Evolutionary conservation across 2,329 filamentous ascomycete genomes (phyloP), one percentile per base, ranked within the genome.

Genomic region (Arthrobotrys pseudoclavata): DNA sequence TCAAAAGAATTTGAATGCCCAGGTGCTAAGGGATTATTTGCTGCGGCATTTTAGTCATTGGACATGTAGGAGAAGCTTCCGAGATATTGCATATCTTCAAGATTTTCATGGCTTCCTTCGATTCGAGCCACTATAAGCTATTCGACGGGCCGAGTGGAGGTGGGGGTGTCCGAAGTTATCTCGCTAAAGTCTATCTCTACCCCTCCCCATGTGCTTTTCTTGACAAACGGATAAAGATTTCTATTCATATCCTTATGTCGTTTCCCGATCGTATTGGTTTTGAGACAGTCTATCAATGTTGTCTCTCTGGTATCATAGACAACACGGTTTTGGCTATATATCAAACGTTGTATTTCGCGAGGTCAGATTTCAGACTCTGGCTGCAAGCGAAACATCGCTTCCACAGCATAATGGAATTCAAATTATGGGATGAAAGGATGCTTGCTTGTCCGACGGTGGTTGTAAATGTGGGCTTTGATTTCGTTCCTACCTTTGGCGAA

Each of bases 81-180:
- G 76, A 52, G 72, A 80, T 55, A 50, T 79, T 42, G 37, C 79
- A 12, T 79, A 71, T 55, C 69, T 79, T 67, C 15, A 37, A 18
- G 47, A 62, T 24, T 77, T 69, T 40, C 69, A 81, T 31, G 79
- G 69, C 18, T 31, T 77, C 15, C 29, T 79, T 24, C 66, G 40
- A 10, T 80, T 79, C 53, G 61, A 77, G 34, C 60, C 67, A 10
- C 31, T 70, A 22, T 48, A 69, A 40, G 15, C n/a, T 7, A 26
- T 42, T 2, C 10, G 7, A 26, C 18, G 20, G n/a, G 31, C 4
- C 12, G 1, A 20, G 4, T 12, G 6, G 31, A 60, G 20, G 55
- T 42, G 34, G 29, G 29, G 55, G 37, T 24, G 20, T 42, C 53
- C 53, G 53, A 42, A 60, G 31, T 24, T 24, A 15, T 5, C 20